phyloP scores from a whole-genome alignment of 2,329 filamentous ascomycete species.

The Mycocentrospora acerina region DNA sequence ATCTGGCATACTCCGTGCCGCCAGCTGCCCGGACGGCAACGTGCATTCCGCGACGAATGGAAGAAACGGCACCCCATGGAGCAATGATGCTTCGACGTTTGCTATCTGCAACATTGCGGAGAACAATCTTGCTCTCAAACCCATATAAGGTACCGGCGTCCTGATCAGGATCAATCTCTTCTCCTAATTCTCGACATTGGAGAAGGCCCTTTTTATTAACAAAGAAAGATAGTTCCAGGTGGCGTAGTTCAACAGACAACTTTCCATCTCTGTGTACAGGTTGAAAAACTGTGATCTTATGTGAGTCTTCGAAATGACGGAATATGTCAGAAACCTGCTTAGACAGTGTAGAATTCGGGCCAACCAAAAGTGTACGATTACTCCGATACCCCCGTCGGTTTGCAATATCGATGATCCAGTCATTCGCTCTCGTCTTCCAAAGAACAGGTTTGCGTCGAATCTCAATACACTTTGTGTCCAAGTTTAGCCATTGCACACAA shows the following conservation, averaged over 20 bases:
- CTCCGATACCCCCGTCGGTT: no score
- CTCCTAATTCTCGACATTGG: conserved; percentile 51
- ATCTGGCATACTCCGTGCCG: conserved; percentile 48
- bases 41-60: conserved; percentile 42
- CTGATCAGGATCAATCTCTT: conserved; percentile 59
- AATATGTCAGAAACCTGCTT: conserved; percentile 50
- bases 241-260: conserved; percentile 54
- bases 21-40: conserved; percentile 44
- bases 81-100: conserved; percentile 54
- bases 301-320: conserved; percentile 50
- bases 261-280: conserved; percentile 29
- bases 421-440: conserved; percentile 42
- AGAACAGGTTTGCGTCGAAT: conserved; percentile 52
- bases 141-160: conserved; percentile 63
- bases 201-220: conserved; percentile 52
- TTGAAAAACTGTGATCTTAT: conserved; percentile 52
- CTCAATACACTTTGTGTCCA: conserved; percentile 51
- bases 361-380: no score
- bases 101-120: conserved; percentile 48
- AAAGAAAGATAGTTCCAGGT: conserved; percentile 56
- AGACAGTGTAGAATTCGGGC: conserved; percentile 41
- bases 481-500: conserved; percentile 63
- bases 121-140: conserved; percentile 59
- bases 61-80: conserved; percentile 46
- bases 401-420: conserved; percentile 21